Evolutionary conservation across 225 moss, liverwort and hornwort species (phyloP).

Genomic region (Thuidium tamariscinum): DNA sequence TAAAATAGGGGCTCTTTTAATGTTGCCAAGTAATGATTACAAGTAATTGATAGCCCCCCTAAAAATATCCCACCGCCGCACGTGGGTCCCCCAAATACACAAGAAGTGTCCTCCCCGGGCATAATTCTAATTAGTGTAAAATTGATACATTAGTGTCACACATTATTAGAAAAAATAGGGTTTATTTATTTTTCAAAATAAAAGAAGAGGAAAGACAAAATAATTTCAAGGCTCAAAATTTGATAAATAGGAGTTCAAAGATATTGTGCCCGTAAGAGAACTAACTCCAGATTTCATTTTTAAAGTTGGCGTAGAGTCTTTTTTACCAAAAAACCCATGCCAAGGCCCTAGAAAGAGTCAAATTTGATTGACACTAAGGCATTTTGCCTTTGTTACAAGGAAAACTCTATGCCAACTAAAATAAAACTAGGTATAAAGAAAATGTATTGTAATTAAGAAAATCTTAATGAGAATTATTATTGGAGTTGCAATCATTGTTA

Average conservation of each 20-base stretch:
- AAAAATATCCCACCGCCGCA: too few species aligned
- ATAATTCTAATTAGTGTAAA: neutral
- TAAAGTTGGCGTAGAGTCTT: neutral
- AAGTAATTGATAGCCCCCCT: too few species aligned
- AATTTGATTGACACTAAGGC: neutral
- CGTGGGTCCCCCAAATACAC: too few species aligned
- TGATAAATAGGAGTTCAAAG: neutral
- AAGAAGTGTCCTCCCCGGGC: too few species aligned
- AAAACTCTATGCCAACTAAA: neutral
- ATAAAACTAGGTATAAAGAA: neutral
- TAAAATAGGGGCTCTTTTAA: too few species aligned
- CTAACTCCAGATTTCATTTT: neutral
- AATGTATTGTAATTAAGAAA: neutral
- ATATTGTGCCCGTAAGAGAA: neutral
- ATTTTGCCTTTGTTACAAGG: fast-evolving
- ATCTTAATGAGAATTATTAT: too few species aligned
- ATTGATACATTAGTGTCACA: neutral
- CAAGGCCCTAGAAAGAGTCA: neutral
- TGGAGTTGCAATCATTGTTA: neutral
- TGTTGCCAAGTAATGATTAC: too few species aligned
- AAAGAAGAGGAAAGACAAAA: neutral
- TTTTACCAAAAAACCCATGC: fast-evolving
- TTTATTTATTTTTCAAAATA: neutral
- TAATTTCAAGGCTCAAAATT: too few species aligned
- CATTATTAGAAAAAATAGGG: neutral